Conservation (phyloP, 2,329 filamentous ascomycete species). For the Magnaporthiopsis poae region DNA sequence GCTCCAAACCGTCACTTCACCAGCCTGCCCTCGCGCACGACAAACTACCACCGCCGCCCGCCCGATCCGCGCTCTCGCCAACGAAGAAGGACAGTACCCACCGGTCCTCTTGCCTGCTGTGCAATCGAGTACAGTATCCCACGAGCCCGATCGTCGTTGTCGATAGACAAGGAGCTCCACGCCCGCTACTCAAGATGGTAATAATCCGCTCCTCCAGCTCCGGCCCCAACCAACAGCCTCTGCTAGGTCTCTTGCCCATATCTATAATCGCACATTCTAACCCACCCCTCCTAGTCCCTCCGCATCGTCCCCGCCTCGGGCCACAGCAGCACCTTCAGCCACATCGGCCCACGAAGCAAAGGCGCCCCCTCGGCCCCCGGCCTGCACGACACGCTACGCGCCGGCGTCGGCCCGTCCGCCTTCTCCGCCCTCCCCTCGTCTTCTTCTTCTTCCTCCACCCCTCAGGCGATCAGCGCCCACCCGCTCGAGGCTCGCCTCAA, state of each 20-base stretch:
- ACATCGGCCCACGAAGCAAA: slow-evolving; percentile 45
- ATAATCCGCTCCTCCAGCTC: slow-evolving; percentile 9
- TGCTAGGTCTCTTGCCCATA: slow-evolving; percentile 3
- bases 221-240: neutral
- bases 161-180: neutral
- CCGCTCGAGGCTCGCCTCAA: slow-evolving; percentile 84
- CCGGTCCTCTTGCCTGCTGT: neutral
- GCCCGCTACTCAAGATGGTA: slow-evolving; percentile 38
- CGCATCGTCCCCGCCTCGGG: slow-evolving; percentile 69
- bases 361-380: slow-evolving; percentile 85
- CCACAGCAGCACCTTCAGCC: slow-evolving; percentile 57
- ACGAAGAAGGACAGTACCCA: neutral
- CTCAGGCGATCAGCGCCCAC: slow-evolving; percentile 53
- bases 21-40: neutral
- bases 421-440: slow-evolving; percentile 31
- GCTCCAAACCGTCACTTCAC: neutral
- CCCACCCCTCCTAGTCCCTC: slow-evolving; percentile 54
- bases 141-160: neutral
- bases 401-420: slow-evolving; percentile 61
- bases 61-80: neutral
- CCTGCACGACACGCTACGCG: slow-evolving; percentile 84
- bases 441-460: slow-evolving; percentile 34
- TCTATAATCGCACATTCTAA: neutral
- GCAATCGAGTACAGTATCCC: neutral
- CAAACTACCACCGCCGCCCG: slow-evolving; percentile 2